These are phyloP conservation scores for Clonostachys chloroleuca DNA, from an alignment of 2,329 filamentous ascomycete genomes.

Conservation along the genomic window DNA sequence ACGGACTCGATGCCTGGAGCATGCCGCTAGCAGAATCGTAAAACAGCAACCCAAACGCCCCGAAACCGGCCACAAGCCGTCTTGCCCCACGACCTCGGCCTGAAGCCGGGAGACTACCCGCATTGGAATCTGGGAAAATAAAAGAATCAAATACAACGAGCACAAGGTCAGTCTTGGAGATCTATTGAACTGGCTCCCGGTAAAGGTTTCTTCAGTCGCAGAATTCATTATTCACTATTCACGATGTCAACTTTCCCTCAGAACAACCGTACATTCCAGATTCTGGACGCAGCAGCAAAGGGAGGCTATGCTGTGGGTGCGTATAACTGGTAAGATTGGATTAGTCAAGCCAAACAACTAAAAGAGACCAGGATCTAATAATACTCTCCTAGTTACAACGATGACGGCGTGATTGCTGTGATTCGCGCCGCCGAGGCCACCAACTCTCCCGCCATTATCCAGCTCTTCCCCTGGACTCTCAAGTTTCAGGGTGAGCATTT, in stretches of 20 bases:
- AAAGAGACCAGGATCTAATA: too few species aligned
- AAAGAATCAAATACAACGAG: too few species aligned
- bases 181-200: too few species aligned
- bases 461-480: slow-evolving; percentile 63
- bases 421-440: slow-evolving; percentile 58
- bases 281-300: slow-evolving; percentile 38
- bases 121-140: too few species aligned
- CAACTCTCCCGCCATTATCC: slow-evolving; percentile 56
- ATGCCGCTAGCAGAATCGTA: too few species aligned
- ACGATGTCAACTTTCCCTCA: slow-evolving; percentile 7
- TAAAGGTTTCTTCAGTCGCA: too few species aligned
- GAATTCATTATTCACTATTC: not conserved
- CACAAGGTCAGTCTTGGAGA: too few species aligned
- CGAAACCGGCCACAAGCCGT: too few species aligned
- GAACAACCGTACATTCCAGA: slow-evolving; percentile 17
- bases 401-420: slow-evolving; percentile 58
- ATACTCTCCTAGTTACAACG: slow-evolving; percentile 37
- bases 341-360: not conserved
- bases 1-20: too few species aligned
- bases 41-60: too few species aligned
- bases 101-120: too few species aligned
- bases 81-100: too few species aligned
- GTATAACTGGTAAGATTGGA: slow-evolving; percentile 33
- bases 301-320: slow-evolving; percentile 38
- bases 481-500: slow-evolving; percentile 48